Conservation (phyloP, 306 rosid species). For the Rosa multiflora region DNA sequence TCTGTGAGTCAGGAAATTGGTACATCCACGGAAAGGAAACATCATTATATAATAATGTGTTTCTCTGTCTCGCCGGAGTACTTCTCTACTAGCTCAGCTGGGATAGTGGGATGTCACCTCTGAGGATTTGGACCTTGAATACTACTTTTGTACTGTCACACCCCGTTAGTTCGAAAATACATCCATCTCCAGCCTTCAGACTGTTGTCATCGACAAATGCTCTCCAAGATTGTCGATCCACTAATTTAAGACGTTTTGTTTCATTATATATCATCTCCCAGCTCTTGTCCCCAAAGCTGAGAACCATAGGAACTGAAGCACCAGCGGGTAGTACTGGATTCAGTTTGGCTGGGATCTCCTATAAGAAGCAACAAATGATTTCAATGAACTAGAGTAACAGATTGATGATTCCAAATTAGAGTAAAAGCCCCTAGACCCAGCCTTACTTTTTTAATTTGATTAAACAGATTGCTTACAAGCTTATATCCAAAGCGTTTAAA, state of each 20-base stretch:
- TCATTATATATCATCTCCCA: constrained; percentile 43
- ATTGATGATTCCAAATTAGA: background rate
- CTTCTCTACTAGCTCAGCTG: too few species aligned
- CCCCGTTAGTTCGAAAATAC: constrained; percentile 50
- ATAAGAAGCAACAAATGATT: background rate
- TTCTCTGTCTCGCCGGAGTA: too few species aligned
- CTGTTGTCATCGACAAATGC: constrained; percentile 38
- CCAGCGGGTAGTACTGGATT: constrained; percentile 31
- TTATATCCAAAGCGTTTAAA: background rate
- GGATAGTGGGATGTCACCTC: constrained; percentile 55
- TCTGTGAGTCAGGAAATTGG: too few species aligned
- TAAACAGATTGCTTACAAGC: background rate
- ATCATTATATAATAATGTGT: too few species aligned
- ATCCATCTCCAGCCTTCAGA: constrained; percentile 57
- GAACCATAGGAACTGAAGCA: constrained; percentile 26
- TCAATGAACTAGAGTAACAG: constrained; percentile 1
- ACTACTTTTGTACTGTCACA: constrained; percentile 23
- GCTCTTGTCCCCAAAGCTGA: constrained; percentile 35
- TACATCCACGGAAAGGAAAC: too few species aligned
- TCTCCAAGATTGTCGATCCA: constrained; percentile 35
- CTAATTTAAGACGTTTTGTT: background rate
- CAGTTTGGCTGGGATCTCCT: constrained; percentile 24
- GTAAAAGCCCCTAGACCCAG: background rate
- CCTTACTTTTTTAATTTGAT: too few species aligned
- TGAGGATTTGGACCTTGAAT: constrained; percentile 35